Evolutionary conservation across 2,329 filamentous ascomycete genomes (phyloP), one percentile per base, ranked within the genome.

Genomic region (Aspergillus ochraceoroseus): DNA sequence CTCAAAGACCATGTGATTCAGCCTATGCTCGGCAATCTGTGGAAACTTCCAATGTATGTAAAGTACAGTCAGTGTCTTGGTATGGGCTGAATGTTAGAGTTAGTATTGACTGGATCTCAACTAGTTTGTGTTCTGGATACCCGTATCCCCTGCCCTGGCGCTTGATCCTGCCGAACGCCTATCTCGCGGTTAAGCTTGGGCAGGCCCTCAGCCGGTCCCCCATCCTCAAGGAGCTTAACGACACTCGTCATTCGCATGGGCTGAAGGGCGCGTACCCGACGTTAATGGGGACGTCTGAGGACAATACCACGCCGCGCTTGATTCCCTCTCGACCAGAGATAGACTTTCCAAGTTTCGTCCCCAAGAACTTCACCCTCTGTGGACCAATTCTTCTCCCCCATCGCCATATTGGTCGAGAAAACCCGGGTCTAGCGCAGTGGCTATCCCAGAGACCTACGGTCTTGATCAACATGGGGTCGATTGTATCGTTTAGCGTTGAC

Each of bases 401-500:
- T 3, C 27, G 41, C 0, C 35, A 59, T 2, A 52, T 71, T 1
- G 27, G 45, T 2, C 49, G 65, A 15, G 56, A 62, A 2, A 62
- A 69, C 15, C 57, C 64, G 0, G 59, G 64, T 3, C 54, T 74
- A 2, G 51, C 53, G 0, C 22, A 30, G 2, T 74, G 71, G 71
- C 54, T 74, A 1, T 40, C 47, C 1, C 46, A 52, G 7, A 58
- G 58, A 0, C 66, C 68, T 12, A 73, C 69, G 0, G 50, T 74
- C 0, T 61, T 70, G 12, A 55, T 74, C 20, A 72, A 70, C 41
- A 44, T 74, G 3, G 71, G 72, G 2, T 65, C 67, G 1, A 52
- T 59, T 5, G 44, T 57, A n/a, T 37, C 28, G 1, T 50, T 59
- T 18, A 43, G 43, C 0, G 48, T 56, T 17, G 43, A 51, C 0